Base-by-base conservation (phyloP, 2,329 filamentous ascomycete species). In the Alternaria sp. region DNA sequence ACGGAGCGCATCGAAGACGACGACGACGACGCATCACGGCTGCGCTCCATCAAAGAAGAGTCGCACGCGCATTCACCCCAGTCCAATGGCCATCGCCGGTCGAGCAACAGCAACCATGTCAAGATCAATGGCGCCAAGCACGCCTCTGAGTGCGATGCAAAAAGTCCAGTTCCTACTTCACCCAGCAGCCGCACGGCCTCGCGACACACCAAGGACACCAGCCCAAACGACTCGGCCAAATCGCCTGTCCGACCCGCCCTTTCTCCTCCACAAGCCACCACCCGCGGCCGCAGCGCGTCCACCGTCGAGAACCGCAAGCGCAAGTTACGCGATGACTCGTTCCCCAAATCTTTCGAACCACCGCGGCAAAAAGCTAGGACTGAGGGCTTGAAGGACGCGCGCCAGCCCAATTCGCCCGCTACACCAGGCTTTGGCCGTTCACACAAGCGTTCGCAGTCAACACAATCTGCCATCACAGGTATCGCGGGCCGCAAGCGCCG, bases 291-390 rank as follows among this genome's bases (percentile, higher is more conserved):
- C 57, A 78, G 76, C 57, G 69, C 72, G 3, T 78, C 75, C 13
- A 75, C 74, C 1, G 63, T 73, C 34, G 77, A 79, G 36, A 77
- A 72, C 26, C 72, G 76, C 54, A 80, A 80, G 60, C 75, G 78
- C 61, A 80, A 80, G 61, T 53, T 75, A 37, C 75, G 76, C 40
- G 76, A 79, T 51, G 76, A 76, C 36, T 73, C 72, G 31, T 65
- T 72, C 48, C 67, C 68, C 44, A 74, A 73, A 55, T 61, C 70
- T 11, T 62, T 75, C 24, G 78, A 80, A 55, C 78, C 76, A 44
- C 76, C 76, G 28, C 76, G 77, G 23, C 78, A 79, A 60, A 76
- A 76, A 54, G 69, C 72, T 26, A 77, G 76, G 62, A 77, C 72
- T 24, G 77, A 79, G 51, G 71, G 70, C 3, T 53, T 72, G n/a